phyloP scores from a whole-genome alignment of 371 early-diverging fungal species.

The Thermomucor indicae-seudaticae region DNA sequence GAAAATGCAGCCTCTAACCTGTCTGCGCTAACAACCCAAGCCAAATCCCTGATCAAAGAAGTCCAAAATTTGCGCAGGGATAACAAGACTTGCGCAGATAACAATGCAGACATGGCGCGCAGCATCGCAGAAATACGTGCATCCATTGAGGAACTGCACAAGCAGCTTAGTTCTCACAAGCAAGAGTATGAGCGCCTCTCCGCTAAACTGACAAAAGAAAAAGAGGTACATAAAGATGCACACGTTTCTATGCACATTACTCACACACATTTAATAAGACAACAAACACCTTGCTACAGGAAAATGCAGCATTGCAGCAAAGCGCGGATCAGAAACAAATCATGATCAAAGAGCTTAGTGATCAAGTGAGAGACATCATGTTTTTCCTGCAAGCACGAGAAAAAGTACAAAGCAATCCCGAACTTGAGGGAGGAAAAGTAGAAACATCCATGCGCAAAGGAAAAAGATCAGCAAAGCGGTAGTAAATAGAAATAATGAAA shows the following conservation, averaged over 20 bases:
- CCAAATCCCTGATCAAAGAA: no score
- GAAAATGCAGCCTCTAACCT: constrained; percentile 43
- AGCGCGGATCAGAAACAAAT: constrained; percentile 17
- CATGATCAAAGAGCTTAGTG: constrained; percentile 18
- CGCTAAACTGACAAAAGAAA: no score
- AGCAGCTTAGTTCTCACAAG: no score
- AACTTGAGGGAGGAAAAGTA: constrained; percentile 26
- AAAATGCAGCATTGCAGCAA: constrained; percentile 22
- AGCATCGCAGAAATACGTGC: no score
- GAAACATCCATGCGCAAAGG: constrained; percentile 6
- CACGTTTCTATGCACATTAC: no score
- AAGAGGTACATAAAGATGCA: no score
- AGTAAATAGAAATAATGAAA: not conserved
- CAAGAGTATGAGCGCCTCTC: no score
- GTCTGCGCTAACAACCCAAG: constrained; percentile 23
- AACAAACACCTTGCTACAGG: constrained; percentile 15
- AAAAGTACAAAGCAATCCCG: constrained; percentile 23
- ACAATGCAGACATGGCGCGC: no score
- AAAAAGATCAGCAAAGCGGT: not conserved
- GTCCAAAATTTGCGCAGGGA: no score
- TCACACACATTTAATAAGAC: no score
- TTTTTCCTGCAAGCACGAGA: constrained; percentile 31
- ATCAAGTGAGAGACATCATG: constrained; percentile 42
- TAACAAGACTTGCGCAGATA: no score
- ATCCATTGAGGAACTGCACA: no score